Evolutionary conservation across 495 filamentous ascomycete species (phyloP).

Genomic region (Hypoxylon fragiforme): DNA sequence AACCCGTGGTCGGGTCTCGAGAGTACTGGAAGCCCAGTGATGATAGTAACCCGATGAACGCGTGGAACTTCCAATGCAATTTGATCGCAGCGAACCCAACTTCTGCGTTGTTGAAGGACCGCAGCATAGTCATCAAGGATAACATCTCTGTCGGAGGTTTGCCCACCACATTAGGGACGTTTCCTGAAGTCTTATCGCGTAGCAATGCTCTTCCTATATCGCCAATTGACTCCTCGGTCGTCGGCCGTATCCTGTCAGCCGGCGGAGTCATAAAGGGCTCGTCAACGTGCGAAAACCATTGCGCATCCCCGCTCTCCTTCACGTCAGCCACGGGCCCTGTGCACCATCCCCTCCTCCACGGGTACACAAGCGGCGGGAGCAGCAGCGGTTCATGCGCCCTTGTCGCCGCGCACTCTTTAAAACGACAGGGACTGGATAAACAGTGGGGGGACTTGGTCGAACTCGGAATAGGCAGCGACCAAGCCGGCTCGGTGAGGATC

Average conservation of each 20-base stretch:
- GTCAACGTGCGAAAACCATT: conserved; percentile 14
- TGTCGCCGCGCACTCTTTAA: conserved; percentile 6
- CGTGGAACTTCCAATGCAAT: conserved; percentile 39
- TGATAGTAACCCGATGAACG: conserved; percentile 39
- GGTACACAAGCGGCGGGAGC: conserved; percentile 11
- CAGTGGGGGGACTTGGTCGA: neutral
- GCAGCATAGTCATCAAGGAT: conserved; percentile 8
- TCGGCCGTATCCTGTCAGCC: conserved; percentile 7
- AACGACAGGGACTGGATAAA: neutral
- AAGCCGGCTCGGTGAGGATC: conserved; percentile 76
- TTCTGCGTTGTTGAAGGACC: neutral
- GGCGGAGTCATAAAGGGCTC: conserved; percentile 7
- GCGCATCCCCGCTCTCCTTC: conserved; percentile 12
- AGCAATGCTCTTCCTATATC: conserved; percentile 1
- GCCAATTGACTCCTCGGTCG: conserved; percentile 9
- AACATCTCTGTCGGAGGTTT: conserved; percentile 15
- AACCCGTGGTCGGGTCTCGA: conserved; percentile 13
- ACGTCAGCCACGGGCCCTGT: conserved; percentile 12
- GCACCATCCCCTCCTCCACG: conserved; percentile 10
- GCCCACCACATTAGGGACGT: conserved; percentile 11
- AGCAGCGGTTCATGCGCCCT: conserved; percentile 11
- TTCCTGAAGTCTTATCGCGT: conserved; percentile 5
- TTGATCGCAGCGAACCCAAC: conserved; percentile 28
- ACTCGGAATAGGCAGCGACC: conserved; percentile 36
- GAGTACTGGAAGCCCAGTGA: conserved; percentile 31